These are phyloP conservation scores for Nicotiana obtusifolia DNA, from an alignment of 257 asterid species.

Conservation along the genomic window DNA sequence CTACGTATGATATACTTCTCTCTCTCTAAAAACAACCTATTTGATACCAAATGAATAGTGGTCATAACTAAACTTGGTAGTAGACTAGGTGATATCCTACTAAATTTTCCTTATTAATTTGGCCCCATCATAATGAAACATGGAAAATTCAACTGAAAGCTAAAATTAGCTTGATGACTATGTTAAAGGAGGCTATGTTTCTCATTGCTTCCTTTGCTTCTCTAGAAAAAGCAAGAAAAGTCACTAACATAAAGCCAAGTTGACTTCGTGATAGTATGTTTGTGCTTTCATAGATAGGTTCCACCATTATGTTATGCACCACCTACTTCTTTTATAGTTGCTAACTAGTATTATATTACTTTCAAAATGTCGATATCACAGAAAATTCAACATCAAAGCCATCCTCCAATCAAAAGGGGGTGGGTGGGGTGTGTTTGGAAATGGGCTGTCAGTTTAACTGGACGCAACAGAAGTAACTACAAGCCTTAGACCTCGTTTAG, in stretches of 20 bases:
- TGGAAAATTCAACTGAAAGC: too few species aligned
- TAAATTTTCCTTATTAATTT: too few species aligned
- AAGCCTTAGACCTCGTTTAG: too few species aligned
- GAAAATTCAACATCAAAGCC: too few species aligned
- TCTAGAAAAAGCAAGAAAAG: neutral
- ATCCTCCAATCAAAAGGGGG: neutral
- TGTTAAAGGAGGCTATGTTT: neutral
- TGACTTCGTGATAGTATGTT: neutral
- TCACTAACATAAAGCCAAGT: neutral
- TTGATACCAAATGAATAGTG: too few species aligned
- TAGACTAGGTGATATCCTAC: too few species aligned
- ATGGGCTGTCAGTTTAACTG: neutral
- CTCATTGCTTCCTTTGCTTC: neutral
- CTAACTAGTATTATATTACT: neutral
- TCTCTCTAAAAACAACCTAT: too few species aligned
- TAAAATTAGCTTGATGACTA: too few species aligned
- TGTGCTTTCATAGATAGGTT: constrained; percentile 19
- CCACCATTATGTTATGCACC: constrained; percentile 11
- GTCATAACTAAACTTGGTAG: too few species aligned
- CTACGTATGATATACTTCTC: too few species aligned
- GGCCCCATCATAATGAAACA: too few species aligned
- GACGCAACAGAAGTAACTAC: too few species aligned
- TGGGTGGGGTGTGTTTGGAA: neutral
- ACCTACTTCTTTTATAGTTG: neutral
- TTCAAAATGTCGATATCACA: neutral